Percentiles rank a stretch among this genome's conserved stretches.
phyloP scores from a whole-genome alignment of 2,329 filamentous ascomycete species.

The Alternaria infectoria region DNA sequence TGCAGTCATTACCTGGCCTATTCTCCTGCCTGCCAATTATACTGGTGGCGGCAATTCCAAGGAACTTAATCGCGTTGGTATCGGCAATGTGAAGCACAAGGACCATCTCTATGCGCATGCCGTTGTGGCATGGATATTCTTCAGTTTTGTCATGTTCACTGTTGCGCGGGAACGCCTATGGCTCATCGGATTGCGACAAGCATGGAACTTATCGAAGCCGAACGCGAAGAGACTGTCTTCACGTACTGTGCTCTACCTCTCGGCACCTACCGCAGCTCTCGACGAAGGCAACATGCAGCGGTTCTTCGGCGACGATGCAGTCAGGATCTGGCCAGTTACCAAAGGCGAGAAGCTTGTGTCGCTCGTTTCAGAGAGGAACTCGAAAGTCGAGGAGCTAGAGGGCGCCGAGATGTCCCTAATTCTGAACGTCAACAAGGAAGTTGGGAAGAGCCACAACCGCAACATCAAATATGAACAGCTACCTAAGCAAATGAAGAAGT shows the following conservation, averaged over 20 bases:
- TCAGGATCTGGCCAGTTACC: constrained; percentile 82
- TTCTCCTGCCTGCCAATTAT: constrained; percentile 86
- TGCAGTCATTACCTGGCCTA: constrained; percentile 82
- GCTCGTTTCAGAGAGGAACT: constrained; percentile 80
- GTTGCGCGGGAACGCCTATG: constrained; percentile 88
- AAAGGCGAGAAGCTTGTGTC: constrained; percentile 80
- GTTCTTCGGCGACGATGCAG: constrained; percentile 81
- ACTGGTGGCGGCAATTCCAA: constrained; percentile 71
- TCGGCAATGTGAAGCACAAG: constrained; percentile 74
- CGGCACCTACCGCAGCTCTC: constrained; percentile 79
- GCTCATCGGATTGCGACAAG: constrained; percentile 91
- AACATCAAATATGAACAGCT: constrained; percentile 59
- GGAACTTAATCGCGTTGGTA: constrained; percentile 79
- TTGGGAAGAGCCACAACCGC: constrained; percentile 64
- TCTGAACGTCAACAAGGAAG: constrained; percentile 74
- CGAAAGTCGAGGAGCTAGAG: constrained; percentile 81
- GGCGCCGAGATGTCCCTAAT: constrained; percentile 86
- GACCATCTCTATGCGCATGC: constrained; percentile 77
- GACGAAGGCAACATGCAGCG: constrained; percentile 76
- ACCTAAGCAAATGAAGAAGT: constrained; percentile 67
- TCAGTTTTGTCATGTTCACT: constrained; percentile 84
- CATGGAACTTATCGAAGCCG: constrained; percentile 83
- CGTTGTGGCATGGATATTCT: constrained; percentile 82
- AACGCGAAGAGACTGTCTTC: constrained; percentile 88
- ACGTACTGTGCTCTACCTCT: constrained; percentile 86